A percentile compares a stretch with the other conserved stretches of the same genome.
These are phyloP conservation scores for Pulveroboletus sp. DNA, from an alignment of 768 basidiomycete species.

Conservation along the genomic window DNA sequence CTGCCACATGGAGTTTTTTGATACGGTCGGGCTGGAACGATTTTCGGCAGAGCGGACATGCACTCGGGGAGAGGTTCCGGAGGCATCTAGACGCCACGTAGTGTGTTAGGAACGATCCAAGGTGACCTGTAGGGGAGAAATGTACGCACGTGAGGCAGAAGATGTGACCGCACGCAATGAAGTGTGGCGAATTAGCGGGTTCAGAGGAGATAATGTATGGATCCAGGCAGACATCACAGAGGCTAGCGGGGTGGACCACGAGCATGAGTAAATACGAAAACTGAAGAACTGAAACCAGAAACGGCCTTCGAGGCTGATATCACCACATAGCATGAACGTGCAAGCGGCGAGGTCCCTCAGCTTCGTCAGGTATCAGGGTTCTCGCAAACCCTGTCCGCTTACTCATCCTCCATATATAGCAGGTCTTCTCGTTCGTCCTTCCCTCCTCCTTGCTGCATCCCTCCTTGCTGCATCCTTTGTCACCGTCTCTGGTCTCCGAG, in stretches of 20 bases:
- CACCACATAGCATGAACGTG: constrained; percentile 35
- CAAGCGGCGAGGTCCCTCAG: constrained; percentile 16
- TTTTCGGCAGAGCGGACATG: constrained; percentile 67
- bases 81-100: constrained; percentile 46
- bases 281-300: constrained; percentile 22
- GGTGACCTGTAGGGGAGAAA: constrained; percentile 5
- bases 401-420: constrained; percentile 21
- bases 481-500: no score
- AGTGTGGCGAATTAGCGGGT: constrained; percentile 52
- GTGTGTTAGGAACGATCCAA: constrained; percentile 11
- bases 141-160: constrained; percentile 62
- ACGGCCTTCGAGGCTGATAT: constrained; percentile 25
- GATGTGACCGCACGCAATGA: constrained; percentile 73
- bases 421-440: constrained; percentile 14
- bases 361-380: constrained; percentile 20
- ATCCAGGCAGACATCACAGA: constrained; percentile 74
- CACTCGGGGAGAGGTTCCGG: constrained; percentile 42
- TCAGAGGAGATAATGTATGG: constrained; percentile 49
- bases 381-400: constrained; percentile 9
- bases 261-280: constrained; percentile 40
- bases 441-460: no score
- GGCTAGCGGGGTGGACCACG: constrained; percentile 63
- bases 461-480: no score
- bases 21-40: constrained; percentile 49
- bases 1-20: constrained; percentile 63